These are phyloP conservation scores for Capsicum chinense DNA, from an alignment of 257 asterid genomes.

Conservation along the genomic window DNA sequence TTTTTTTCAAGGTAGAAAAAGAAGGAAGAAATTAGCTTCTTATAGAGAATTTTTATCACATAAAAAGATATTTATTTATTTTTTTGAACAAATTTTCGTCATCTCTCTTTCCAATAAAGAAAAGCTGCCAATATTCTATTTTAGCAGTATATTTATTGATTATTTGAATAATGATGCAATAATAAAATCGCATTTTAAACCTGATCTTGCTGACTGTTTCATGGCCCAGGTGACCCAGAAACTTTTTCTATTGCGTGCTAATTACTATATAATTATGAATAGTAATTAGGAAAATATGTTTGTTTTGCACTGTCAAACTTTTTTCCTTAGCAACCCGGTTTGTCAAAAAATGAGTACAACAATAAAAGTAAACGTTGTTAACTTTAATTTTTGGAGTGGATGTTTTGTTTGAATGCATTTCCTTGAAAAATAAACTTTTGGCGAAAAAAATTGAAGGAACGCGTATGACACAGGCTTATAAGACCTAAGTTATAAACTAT, in stretches of 20 bases:
- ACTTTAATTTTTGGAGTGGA: not conserved
- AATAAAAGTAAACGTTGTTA: not conserved
- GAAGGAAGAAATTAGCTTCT: not conserved
- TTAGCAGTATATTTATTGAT: not conserved
- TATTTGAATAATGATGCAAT: not conserved
- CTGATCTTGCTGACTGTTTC: constrained; percentile 26
- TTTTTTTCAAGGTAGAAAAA: not conserved
- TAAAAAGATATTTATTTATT: too few species aligned
- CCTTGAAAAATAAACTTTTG: not conserved
- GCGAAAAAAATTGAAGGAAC: not conserved
- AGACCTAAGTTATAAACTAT: too few species aligned
- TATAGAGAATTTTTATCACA: not conserved
- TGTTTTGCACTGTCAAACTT: constrained; percentile 21
- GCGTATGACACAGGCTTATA: too few species aligned
- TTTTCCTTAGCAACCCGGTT: not conserved
- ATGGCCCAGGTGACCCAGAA: constrained; percentile 20
- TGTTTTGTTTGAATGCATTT: not conserved
- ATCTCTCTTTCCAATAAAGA: too few species aligned
- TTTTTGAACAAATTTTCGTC: too few species aligned
- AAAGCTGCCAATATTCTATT: not conserved
- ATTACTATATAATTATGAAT: constrained; percentile 17
- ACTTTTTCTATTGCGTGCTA: not conserved
- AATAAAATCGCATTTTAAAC: constrained; percentile 8
- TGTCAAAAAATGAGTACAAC: not conserved
- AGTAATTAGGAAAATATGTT: not conserved